Evolutionary conservation across 805 yeast species (phyloP), one percentile per base, ranked within the genome.

Genomic region (Saccharomycopsis sp.): DNA sequence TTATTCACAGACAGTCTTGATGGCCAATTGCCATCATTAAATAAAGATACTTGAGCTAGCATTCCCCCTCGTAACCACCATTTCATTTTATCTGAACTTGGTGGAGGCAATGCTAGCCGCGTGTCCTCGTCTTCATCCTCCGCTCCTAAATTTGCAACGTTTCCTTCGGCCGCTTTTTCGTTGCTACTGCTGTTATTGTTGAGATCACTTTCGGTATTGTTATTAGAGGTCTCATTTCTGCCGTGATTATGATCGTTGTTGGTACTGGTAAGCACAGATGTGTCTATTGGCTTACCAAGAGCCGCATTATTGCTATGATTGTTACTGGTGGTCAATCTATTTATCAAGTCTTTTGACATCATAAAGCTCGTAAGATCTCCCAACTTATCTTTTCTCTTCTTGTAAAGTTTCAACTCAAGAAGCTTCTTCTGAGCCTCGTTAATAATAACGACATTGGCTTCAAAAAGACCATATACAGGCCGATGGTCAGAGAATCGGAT

Each of bases 51-150:
- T 67, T 86, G 89, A 1, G 92, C 91, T 12, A 85, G 80, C 59
- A 79, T 77, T 0, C 94, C 93, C 9, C 85, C 85, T 14, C 86
- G 85, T 17, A 89, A 76, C 99, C 99, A 94, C 99, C 99, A 94
- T 70, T 89, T 89, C 22, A 78, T 74, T 14, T 76, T 71, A 58
- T 89, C 96, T 0, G 94, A 82, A 59, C 96, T 86, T 15, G 99
- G 99, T 1, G 97, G 89, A 2, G 97, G 97, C 56, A 92, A 75
- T 5, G 79, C 80, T 58, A 66, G 72, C 2, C 68, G 70, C 44
- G 67, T 59, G 20, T 63, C 56, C 20, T 67, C 60, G 42, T 68
- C 67, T 42, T 65, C 70, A 9, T 67, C 65, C 38, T 65, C 65
- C 22, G n/a, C n/a, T n/a, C 66, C 65, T 0, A 64, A 56, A 19